Percentiles rank a stretch among this genome's conserved stretches.
Evolutionary conservation across 2,329 filamentous ascomycete genomes (phyloP).

Genomic region (Aspergillus sp.): DNA sequence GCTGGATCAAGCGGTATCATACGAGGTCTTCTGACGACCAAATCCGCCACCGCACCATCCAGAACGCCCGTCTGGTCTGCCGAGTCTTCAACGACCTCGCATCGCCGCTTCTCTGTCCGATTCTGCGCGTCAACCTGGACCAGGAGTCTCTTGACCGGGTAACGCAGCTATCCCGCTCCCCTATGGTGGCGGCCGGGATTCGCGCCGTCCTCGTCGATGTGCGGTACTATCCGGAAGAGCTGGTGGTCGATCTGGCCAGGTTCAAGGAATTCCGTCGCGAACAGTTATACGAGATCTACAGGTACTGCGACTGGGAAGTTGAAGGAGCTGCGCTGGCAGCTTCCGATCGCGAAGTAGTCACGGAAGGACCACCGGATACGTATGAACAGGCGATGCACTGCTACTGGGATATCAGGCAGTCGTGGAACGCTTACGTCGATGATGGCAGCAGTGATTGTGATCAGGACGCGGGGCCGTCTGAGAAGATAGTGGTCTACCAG

Average conservation of each 20-base stretch:
- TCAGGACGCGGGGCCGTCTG: background rate
- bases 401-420: background rate
- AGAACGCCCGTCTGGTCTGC: background rate
- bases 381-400: background rate
- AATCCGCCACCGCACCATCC: background rate
- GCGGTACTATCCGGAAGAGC: background rate
- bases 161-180: background rate
- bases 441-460: no score
- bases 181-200: background rate
- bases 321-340: background rate
- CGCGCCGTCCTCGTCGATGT: background rate
- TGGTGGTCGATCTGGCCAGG: background rate
- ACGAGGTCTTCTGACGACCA: no score
- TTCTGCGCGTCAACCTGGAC: background rate
- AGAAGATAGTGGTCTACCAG: background rate
- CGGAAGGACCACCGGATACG: background rate
- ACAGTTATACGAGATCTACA: background rate
- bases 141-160: background rate
- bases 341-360: background rate
- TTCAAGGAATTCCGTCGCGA: background rate
- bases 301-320: background rate
- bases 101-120: background rate
- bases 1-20: background rate
- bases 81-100: background rate
- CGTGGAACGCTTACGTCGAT: background rate